Conservation (phyloP, 768 basidiomycete genomes). For the Phylloporus sp. region DNA sequence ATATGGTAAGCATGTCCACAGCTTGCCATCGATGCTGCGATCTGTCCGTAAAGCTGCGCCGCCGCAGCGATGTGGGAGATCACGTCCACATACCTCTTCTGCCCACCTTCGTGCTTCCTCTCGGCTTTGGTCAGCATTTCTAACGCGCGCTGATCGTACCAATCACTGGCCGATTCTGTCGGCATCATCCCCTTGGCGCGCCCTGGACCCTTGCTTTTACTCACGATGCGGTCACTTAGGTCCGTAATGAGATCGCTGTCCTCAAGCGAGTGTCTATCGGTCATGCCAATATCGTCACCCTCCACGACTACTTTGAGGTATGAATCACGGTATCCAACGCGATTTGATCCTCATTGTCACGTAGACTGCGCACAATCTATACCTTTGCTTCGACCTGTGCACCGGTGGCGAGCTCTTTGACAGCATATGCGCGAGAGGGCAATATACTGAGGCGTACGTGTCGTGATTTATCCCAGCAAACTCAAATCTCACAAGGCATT, state of each 20-base stretch:
- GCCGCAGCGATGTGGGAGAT: slow-evolving; percentile 4
- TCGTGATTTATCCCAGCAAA: background rate
- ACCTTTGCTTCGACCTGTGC: slow-evolving; percentile 94
- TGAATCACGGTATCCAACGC: background rate
- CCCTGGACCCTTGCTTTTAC: slow-evolving; percentile 14
- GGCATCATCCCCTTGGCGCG: background rate
- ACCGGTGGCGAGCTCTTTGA: slow-evolving; percentile 99
- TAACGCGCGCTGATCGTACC: slow-evolving; percentile 12
- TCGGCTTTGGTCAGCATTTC: slow-evolving; percentile 7
- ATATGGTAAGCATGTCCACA: slow-evolving; percentile 67
- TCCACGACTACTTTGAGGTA: slow-evolving; percentile 96
- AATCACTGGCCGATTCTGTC: background rate
- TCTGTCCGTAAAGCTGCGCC: background rate
- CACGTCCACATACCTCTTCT: background rate
- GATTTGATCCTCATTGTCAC: background rate
- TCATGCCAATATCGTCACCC: slow-evolving; percentile 84
- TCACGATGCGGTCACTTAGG: slow-evolving; percentile 42
- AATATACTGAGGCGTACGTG: slow-evolving; percentile 89
- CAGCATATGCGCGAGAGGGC: slow-evolving; percentile 94
- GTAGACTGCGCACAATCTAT: slow-evolving; percentile 87
- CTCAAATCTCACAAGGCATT: slow-evolving; percentile 25
- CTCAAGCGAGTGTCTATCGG: slow-evolving; percentile 92
- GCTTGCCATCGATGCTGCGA: slow-evolving; percentile 7
- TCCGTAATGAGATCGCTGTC: slow-evolving; percentile 95
- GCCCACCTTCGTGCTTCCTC: background rate